Percentiles rank a stretch among this genome's conserved stretches.
phyloP scores from a whole-genome alignment of 805 yeast genomes.

The Cyberlindnera lachancei region DNA sequence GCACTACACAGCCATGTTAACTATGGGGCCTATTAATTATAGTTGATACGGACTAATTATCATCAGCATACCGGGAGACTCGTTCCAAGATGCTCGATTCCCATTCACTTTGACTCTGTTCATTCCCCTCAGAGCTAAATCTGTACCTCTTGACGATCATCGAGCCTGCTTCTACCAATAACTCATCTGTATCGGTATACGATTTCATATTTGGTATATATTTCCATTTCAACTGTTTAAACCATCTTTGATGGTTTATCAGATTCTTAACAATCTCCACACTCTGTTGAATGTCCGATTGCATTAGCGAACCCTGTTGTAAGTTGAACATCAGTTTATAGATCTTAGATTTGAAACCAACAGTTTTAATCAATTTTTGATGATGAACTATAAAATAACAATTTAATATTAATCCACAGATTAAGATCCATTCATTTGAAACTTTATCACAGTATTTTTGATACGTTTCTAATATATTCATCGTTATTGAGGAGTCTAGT shows the following conservation, averaged over 20 bases:
- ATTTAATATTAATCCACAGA: slow-evolving; percentile 58
- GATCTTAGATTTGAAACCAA: slow-evolving; percentile 42
- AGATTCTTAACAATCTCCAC: slow-evolving; percentile 44
- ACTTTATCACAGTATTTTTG: slow-evolving; percentile 43
- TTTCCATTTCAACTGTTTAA: slow-evolving; percentile 41
- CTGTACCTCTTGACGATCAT: not conserved
- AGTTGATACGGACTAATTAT: too few relatives aligned
- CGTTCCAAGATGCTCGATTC: too few relatives aligned
- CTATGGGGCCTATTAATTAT: too few relatives aligned
- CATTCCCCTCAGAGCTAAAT: not conserved
- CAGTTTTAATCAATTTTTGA: slow-evolving; percentile 33
- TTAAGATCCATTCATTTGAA: slow-evolving; percentile 59
- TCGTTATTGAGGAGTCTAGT: slow-evolving; percentile 47
- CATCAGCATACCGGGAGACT: too few relatives aligned
- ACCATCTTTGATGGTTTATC: slow-evolving; percentile 56
- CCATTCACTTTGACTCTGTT: not conserved
- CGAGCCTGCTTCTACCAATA: slow-evolving; percentile 6
- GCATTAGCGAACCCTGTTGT: slow-evolving; percentile 46
- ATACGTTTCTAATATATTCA: slow-evolving; percentile 42
- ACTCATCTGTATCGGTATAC: slow-evolving; percentile 12
- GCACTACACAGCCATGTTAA: too few relatives aligned
- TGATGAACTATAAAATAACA: slow-evolving; percentile 50
- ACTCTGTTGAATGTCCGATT: slow-evolving; percentile 45
- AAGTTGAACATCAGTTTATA: slow-evolving; percentile 42
- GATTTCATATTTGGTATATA: slow-evolving; percentile 27